Conservation (phyloP, 306 rosid species). For the Quercus engelmannii region DNA sequence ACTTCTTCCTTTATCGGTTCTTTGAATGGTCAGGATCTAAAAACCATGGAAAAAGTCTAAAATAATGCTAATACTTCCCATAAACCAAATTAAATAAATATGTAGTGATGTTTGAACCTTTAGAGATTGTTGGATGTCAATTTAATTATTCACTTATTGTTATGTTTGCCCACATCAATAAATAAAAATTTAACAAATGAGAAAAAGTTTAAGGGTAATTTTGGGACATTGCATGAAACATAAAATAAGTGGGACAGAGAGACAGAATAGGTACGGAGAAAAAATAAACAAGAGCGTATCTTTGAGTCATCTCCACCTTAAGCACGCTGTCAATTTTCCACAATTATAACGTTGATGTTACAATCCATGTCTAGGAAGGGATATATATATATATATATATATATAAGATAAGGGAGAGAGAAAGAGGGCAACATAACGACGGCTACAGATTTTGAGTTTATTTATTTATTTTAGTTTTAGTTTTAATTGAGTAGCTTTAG, state of each 20-base stretch:
- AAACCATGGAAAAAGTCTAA: no score
- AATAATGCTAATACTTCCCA: no score
- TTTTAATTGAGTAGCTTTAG: not conserved
- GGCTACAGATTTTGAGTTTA: slow-evolving; percentile 6
- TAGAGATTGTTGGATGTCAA: no score
- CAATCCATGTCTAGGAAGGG: slow-evolving; percentile 39
- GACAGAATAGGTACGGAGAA: not conserved
- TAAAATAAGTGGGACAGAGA: not conserved
- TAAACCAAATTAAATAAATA: no score
- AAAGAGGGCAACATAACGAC: not conserved
- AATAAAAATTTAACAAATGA: no score
- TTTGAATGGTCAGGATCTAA: no score
- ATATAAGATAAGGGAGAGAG: not conserved
- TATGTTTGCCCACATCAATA: no score
- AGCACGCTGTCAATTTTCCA: slow-evolving; percentile 59
- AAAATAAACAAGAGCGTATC: slow-evolving; percentile 26
- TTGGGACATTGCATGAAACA: not conserved
- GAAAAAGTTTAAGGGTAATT: no score
- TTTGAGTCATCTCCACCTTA: slow-evolving; percentile 34
- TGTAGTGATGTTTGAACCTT: no score
- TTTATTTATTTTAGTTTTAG: not conserved
- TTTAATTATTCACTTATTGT: no score
- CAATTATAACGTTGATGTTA: slow-evolving; percentile 48
- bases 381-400: not conserved
- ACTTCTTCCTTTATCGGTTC: no score